Evolutionary conservation across 352 stramenopile genomes (phyloP), one percentile per base, ranked within the genome.

Genomic region (Phytophthora crassamura): DNA sequence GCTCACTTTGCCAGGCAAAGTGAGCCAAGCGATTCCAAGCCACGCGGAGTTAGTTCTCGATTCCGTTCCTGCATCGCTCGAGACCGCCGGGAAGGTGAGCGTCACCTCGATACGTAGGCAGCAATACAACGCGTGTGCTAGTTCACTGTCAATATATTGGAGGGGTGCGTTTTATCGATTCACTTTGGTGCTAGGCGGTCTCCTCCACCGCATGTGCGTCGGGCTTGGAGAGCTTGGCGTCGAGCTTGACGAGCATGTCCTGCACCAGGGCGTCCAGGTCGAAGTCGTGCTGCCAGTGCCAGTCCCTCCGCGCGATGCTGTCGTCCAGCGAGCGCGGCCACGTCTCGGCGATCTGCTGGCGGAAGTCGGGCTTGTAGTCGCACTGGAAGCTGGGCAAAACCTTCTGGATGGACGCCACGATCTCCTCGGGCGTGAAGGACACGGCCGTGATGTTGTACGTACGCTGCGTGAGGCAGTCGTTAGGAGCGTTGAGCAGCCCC

Each of bases 361-460:
- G 80, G 65, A 95, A 97, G 67, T 98, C 92, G 0, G 91, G 90
- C 59, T 81, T 80, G 74, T 97, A 98, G 45, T 78, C 72, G 51
- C 96, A 96, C 69, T 90, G 65, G 72, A 98, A 98, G 63, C 66
- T 74, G 20, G 92, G 92, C 47, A 98, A 82, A 34, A 94, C 58
- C 77, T 94, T 94, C 57, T 88, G 65, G 61, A 98, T 98, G 14
- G 87, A 92, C 38, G 65, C 79, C 1, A 75, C 92, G 25, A 98
- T 77, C 64, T 98, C 74, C 42, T 76, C 82, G 0, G 92, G 91
- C 15, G 88, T 97, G 77, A 98, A 98, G 32, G 85, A 96, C 59
- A 97, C 76, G 38, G 89, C 90, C 25, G 88, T 93, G 48, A 98
- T 89, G 75, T 98, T 98, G 77, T 98, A 98, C 40, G 88, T 84